Base-by-base conservation (phyloP, 495 filamentous ascomycete species). In the Lasiosphaeria miniovina region DNA sequence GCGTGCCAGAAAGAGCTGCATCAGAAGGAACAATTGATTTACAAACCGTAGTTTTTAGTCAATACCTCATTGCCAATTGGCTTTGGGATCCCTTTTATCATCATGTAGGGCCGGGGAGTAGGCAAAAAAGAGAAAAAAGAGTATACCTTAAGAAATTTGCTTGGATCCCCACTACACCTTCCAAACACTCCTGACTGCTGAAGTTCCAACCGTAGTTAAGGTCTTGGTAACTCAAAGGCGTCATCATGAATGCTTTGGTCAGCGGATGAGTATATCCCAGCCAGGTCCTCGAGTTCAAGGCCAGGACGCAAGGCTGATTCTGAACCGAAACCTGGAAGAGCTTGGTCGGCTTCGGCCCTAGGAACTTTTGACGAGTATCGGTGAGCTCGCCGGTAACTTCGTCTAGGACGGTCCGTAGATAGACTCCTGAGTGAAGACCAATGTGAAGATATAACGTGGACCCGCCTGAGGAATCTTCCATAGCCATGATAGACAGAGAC, bases 191-290 rank as follows among this genome's bases (percentile, higher is more conserved):
- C 74, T 96, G 91, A 65, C 91, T 96, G 65, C 88, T 94, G 65
- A 99, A 97, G 64, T 89, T 96, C 87, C 92, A 96, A 24, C 90
- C 93, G 80, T 90, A 96, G 68, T 96, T 91, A 6, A 99, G 80
- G n/a, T 85, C 87, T 34, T 83, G 82, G 65, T 96, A 96, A 66
- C 89, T 88, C 41, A 99, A 73, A 1, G 95, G 94, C 0, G 93
- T 97, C 62, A 96, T 86, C 82, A 91, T 91, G 64, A 97, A 96
- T 40, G 82, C 83, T 65, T 88, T 90, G 6, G 88, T 93, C 54
- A 89, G 82, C 2, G 88, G 83, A 62, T 96, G 88, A 0, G 89
- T 86, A 68, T 98, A 99, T 36, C 91, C 91, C 15, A 99, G 75
- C 93, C 93, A 98, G 10, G 95, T 88, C 49, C 93, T 86, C 40